These are phyloP conservation scores for Lactarius pseudohatsudake DNA, from an alignment of 768 basidiomycete species.

Conservation along the genomic window DNA sequence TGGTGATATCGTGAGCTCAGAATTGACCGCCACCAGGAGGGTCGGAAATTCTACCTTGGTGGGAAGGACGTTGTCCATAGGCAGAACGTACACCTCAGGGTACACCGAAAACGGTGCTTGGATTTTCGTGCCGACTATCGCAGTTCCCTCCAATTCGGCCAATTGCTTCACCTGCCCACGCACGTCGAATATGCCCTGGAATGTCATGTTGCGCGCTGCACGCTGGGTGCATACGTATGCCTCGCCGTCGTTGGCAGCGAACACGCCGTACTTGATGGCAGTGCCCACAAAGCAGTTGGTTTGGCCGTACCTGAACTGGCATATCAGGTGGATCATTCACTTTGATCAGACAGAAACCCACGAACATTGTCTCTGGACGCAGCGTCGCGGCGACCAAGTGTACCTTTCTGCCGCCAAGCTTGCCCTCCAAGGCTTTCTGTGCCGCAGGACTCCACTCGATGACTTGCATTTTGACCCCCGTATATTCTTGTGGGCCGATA, in stretches of 20 bases:
- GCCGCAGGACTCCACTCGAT: constrained; percentile 77
- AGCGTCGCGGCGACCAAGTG: constrained; percentile 95
- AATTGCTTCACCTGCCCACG: constrained; percentile 75
- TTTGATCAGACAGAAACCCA: constrained; percentile 16
- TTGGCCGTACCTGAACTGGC: constrained; percentile 81
- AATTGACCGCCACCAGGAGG: background rate
- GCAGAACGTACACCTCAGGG: constrained; percentile 89
- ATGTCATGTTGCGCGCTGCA: constrained; percentile 96
- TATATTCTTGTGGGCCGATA: constrained; percentile 93
- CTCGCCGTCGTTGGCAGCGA: constrained; percentile 81
- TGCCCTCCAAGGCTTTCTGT: constrained; percentile 58
- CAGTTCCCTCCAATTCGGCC: constrained; percentile 73
- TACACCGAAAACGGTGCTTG: constrained; percentile 81
- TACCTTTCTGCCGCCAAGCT: constrained; percentile 76
- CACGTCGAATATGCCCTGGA: constrained; percentile 78
- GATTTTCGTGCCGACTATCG: constrained; percentile 85
- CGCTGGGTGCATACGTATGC: constrained; percentile 88
- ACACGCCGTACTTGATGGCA: constrained; percentile 87
- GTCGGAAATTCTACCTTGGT: constrained; percentile 83
- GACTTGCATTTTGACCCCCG: constrained; percentile 92
- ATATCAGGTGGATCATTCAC: background rate
- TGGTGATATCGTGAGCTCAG: constrained; percentile 33
- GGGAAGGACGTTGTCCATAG: constrained; percentile 98
- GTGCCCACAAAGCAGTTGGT: constrained; percentile 97
- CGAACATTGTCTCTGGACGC: constrained; percentile 94